Base-by-base conservation (phyloP, 2,329 filamentous ascomycete species). In the Pseudogymnoascus sp. region DNA sequence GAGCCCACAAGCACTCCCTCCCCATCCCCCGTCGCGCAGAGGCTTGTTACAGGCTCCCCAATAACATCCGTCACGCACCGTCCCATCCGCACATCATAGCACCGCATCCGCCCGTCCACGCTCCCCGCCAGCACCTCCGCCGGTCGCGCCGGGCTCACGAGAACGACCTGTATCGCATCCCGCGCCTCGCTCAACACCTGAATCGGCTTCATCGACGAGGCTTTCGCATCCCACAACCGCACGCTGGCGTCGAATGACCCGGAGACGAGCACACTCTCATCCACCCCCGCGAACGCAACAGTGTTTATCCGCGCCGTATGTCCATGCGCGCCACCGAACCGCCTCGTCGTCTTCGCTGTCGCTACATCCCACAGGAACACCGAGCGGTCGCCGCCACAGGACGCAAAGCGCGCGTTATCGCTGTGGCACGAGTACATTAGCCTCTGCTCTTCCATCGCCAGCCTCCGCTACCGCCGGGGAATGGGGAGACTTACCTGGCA, bases 281-380 rank as follows among this genome's bases (percentile, higher is more conserved):
- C 88, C 2, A 87, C 86, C 11, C 92, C 93, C 0, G 85, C 91
- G 73, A 96, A 96, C 1, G 82, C 80, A 3, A 93, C 90, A 53
- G 85, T 82, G 73, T 97, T 96, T 63, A 97, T 82, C 33, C 92
- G 75, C 37, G 73, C 73, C 1, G 66, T 70, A 35, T 88, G 24
- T 79, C 72, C 16, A 79, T 74, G 16, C 19, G 29, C 6, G 85
- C 79, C 82, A 16, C 81, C 81, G 75, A 93, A 95, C 29, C 95
- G 83, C 21, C 90, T 83, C 26, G 89, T 78, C 3, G 93, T 96
- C 69, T 84, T 81, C 16, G 89, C 91, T 2, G 87, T 89, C 56
- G 88, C 81, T 0, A 97, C 95, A 75, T 99, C 95, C 95, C 95
- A 97, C 4, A 97, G 81, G 73, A 97, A 97, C 0, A 96, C 91